Evolutionary conservation across 805 yeast genomes (phyloP).

Genomic region (Tetrapisispora arboricola): DNA sequence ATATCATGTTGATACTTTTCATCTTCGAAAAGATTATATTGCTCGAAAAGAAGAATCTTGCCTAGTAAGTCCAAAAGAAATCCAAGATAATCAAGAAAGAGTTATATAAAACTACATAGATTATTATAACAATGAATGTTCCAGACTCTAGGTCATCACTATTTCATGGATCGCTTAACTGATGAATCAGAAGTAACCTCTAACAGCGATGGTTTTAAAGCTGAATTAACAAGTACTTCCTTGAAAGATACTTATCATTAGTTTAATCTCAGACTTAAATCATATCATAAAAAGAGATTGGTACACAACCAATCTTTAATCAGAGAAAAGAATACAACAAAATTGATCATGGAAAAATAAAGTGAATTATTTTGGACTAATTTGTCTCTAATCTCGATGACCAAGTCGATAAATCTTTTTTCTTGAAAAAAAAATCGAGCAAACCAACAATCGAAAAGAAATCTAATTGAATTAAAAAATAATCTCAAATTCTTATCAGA

Average conservation of each 20-base stretch:
- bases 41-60: too few relatives aligned
- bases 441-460: too few relatives aligned
- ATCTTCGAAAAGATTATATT: too few relatives aligned
- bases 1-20: too few relatives aligned
- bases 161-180: conserved; percentile 79
- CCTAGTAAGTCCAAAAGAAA: too few relatives aligned
- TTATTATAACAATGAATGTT: conserved; percentile 34
- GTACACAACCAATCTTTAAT: background rate
- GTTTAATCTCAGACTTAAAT: conserved; percentile 2
- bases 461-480: too few relatives aligned
- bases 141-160: conserved; percentile 93
- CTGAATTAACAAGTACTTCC: conserved; percentile 32
- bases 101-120: background rate
- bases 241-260: background rate
- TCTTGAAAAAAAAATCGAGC: background rate
- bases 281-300: background rate
- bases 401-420: background rate
- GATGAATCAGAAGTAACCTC: conserved; percentile 63
- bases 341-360: background rate
- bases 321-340: conserved; percentile 2
- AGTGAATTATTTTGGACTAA: background rate
- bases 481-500: too few relatives aligned
- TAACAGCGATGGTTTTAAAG: conserved; percentile 97
- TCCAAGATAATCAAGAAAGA: too few relatives aligned
- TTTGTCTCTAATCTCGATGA: conserved; percentile 1